Evolutionary conservation across 1,284 basidiomycete species (phyloP), one percentile per base, ranked within the genome.

Genomic region (Ustilago curta): DNA sequence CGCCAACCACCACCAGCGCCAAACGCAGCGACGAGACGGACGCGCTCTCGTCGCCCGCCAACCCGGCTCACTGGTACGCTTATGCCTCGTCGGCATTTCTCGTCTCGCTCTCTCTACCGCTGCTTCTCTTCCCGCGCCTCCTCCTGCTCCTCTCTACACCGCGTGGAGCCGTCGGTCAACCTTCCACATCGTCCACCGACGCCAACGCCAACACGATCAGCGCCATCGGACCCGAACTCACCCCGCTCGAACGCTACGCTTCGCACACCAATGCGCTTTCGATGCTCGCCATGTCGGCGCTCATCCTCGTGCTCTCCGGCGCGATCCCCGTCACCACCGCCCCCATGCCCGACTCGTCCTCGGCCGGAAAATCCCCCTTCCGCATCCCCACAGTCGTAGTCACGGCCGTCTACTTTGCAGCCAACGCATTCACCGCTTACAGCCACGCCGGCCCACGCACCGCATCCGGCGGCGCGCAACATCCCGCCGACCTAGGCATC

Each of bases 31-130:
- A 69, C 8, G 53, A 55, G 1, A 23, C 48, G 6, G 65, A 71
- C 40, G 61, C 70, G 16, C 29, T 77, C 14, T 69, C 74, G 7
- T 77, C 74, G 21, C 74, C 66, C 2, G 47, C 25, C 51, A 77
- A 77, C 52, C 74, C 74, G 11, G 70, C 74, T 4, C 74, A 77
- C 55, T 77, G 60, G 62, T 77, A 60, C 58, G 74, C 74, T 40
- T 77, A 73, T 42, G 74, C 70, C 8, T 62, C 74, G 0, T 56
- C 74, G 0, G 66, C 63, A 1, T 77, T 70, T 25, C 67, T 77
- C 49, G 31, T 73, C 47, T 21, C 48, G 32, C 70, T 77, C 49
- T 77, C 74, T 0, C 40, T 77, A 8, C 70, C 74, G 1, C 55
- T 77, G 0, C 63, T 77, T 0, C 63, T 73, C 18, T 77, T 77